Conservation (phyloP, 306 rosid genomes). For the Coriaria nepalensis region DNA sequence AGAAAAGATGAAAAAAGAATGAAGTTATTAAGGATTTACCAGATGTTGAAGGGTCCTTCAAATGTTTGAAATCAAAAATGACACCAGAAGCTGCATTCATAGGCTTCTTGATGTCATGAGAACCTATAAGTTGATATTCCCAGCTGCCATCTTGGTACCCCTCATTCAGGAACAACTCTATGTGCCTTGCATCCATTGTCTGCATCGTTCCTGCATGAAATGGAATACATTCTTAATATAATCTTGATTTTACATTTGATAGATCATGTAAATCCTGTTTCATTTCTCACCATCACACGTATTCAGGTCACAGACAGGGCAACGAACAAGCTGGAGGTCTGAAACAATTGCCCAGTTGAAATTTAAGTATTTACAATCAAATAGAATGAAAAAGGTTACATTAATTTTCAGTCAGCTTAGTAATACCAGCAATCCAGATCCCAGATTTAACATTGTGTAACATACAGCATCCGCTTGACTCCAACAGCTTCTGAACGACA, state of each 20-base stretch:
- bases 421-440: slow-evolving; percentile 90
- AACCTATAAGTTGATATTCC: slow-evolving; percentile 78
- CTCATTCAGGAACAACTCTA: slow-evolving; percentile 67
- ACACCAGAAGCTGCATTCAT: slow-evolving; percentile 80
- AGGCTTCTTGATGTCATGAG: slow-evolving; percentile 63
- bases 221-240: slow-evolving; percentile 5
- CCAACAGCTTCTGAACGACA: slow-evolving; percentile 28
- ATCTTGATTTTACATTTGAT: neutral
- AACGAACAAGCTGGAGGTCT: slow-evolving; percentile 97
- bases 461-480: slow-evolving; percentile 55
- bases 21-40: slow-evolving; percentile 26
- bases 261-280: neutral
- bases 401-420: slow-evolving; percentile 2
- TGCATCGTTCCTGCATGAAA: slow-evolving; percentile 83
- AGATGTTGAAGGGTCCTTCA: slow-evolving; percentile 43
- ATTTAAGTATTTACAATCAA: slow-evolving; percentile 4
- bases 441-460: slow-evolving; percentile 59
- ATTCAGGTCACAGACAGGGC: slow-evolving; percentile 88
- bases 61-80: slow-evolving; percentile 60
- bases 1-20: no score
- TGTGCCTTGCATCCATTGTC: slow-evolving; percentile 85
- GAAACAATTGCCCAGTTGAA: slow-evolving; percentile 24
- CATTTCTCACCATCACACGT: slow-evolving; percentile 71
- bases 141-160: slow-evolving; percentile 65
- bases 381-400: neutral